A percentile compares a stretch with the other conserved stretches of the same genome.
Evolutionary conservation across 441 rosid species (phyloP).

Genomic region (Raphanus hybrid): DNA sequence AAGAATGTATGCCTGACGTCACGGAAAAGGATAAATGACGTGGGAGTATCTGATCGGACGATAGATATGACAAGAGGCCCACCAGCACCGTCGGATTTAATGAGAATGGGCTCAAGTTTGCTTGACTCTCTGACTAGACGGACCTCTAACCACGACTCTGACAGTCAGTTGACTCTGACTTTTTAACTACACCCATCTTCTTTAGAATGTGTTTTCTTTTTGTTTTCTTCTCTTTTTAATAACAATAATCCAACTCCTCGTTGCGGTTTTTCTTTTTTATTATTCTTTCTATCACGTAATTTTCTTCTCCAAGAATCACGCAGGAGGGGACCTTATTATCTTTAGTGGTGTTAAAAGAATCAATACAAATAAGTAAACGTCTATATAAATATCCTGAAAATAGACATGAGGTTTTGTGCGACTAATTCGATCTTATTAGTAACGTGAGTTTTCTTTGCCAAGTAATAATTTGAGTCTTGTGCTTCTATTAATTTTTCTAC

Average conservation of each 20-base stretch:
- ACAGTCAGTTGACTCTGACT: constrained; percentile 61
- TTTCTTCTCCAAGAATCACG: constrained; percentile 32
- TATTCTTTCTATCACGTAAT: neutral
- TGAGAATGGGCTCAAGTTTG: constrained; percentile 42
- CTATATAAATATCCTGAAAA: constrained; percentile 11
- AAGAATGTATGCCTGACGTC: constrained; percentile 22
- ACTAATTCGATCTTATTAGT: neutral
- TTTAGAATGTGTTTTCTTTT: neutral
- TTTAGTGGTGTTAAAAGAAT: constrained; percentile 4
- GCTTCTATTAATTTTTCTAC: neutral
- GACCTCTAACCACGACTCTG: constrained; percentile 45
- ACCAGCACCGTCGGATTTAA: constrained; percentile 59
- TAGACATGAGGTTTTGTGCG: neutral
- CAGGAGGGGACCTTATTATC: constrained; percentile 28
- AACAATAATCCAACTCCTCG: constrained; percentile 19
- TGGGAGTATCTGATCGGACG: constrained; percentile 26
- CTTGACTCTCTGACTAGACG: constrained; percentile 57
- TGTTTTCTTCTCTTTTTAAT: neutral
- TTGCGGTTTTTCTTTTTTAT: neutral
- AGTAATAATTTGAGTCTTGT: neutral
- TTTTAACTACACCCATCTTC: constrained; percentile 28
- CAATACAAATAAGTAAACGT: neutral
- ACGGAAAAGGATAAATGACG: constrained; percentile 29
- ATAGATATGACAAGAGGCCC: constrained; percentile 47
- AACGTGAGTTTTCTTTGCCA: neutral